A percentile compares a stretch with the other conserved stretches of the same genome.
These are phyloP conservation scores for Leccinum pellstonianum DNA, from an alignment of 768 basidiomycete genomes.

Conservation along the genomic window DNA sequence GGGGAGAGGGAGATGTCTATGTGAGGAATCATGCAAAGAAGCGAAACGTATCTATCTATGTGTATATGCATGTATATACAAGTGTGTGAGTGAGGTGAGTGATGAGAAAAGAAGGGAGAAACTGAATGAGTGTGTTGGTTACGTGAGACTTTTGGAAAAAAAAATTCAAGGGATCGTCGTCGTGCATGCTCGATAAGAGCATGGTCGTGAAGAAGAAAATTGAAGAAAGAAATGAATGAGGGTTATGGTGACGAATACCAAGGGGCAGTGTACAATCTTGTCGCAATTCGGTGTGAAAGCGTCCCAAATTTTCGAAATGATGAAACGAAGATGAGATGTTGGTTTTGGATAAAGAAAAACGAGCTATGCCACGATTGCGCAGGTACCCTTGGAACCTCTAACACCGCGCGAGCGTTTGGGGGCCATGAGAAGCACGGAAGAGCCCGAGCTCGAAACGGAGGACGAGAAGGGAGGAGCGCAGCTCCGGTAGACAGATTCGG, in stretches of 20 bases:
- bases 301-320: slow-evolving; percentile 19
- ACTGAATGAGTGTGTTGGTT: slow-evolving; percentile 28
- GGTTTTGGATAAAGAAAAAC: slow-evolving; percentile 1
- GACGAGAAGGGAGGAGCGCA: slow-evolving; percentile 20
- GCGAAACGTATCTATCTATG: slow-evolving; percentile 32
- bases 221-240: background rate
- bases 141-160: slow-evolving; percentile 7
- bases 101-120: slow-evolving; percentile 8
- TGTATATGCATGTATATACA: slow-evolving; percentile 39
- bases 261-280: slow-evolving; percentile 14
- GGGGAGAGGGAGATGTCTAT: slow-evolving; percentile 26
- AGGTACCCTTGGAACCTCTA: slow-evolving; percentile 18
- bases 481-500: slow-evolving; percentile 14
- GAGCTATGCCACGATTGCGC: slow-evolving; percentile 16
- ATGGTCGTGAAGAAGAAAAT: slow-evolving; percentile 11
- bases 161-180: slow-evolving; percentile 22
- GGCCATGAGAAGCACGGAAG: slow-evolving; percentile 33
- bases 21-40: slow-evolving; percentile 27
- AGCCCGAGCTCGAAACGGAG: slow-evolving; percentile 27
- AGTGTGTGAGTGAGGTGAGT: slow-evolving; percentile 30
- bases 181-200: slow-evolving; percentile 21
- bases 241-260: slow-evolving; percentile 1
- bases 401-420: slow-evolving; percentile 19
- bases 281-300: slow-evolving; percentile 20
- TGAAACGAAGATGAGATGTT: slow-evolving; percentile 1